phyloP scores from a whole-genome alignment of 176 grass and related monocot genomes.

The Ananas comosus region DNA sequence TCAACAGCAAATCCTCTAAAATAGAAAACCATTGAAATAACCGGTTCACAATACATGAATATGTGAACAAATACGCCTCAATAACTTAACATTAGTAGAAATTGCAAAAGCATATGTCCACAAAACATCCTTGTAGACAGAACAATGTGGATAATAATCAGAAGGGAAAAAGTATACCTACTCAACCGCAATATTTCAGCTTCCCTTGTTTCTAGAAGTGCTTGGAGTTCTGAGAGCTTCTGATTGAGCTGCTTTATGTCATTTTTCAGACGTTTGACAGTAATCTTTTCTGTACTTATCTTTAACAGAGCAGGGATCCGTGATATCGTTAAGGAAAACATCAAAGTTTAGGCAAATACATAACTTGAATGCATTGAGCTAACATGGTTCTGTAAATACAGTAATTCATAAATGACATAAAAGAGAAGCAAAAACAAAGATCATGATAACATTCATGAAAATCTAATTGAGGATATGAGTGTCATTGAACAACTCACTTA shows the following conservation, averaged over 20 bases:
- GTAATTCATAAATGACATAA: slow-evolving; percentile 6
- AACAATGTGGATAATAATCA: background rate
- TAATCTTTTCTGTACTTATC: slow-evolving; percentile 86
- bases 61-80: too few species aligned
- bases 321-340: slow-evolving; percentile 60
- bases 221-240: slow-evolving; percentile 87
- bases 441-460: background rate
- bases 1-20: too few species aligned
- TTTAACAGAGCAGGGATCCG: slow-evolving; percentile 75
- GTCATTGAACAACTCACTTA: slow-evolving; percentile 86
- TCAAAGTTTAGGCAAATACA: background rate
- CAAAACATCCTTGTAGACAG: background rate
- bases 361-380: background rate
- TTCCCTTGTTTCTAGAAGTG: slow-evolving; percentile 74
- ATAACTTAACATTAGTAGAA: background rate
- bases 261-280: slow-evolving; percentile 72
- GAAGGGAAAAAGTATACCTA: slow-evolving; percentile 39
- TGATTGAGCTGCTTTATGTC: slow-evolving; percentile 89
- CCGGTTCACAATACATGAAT: too few species aligned
- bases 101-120: background rate
- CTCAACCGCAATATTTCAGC: slow-evolving; percentile 53
- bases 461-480: slow-evolving; percentile 73
- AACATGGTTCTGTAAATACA: background rate
- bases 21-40: too few species aligned
- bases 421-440: background rate